A percentile compares a stretch with the other conserved stretches of the same genome.
Conservation (phyloP, 2,329 filamentous ascomycete species). For the Fonsecaea nubica region DNA sequence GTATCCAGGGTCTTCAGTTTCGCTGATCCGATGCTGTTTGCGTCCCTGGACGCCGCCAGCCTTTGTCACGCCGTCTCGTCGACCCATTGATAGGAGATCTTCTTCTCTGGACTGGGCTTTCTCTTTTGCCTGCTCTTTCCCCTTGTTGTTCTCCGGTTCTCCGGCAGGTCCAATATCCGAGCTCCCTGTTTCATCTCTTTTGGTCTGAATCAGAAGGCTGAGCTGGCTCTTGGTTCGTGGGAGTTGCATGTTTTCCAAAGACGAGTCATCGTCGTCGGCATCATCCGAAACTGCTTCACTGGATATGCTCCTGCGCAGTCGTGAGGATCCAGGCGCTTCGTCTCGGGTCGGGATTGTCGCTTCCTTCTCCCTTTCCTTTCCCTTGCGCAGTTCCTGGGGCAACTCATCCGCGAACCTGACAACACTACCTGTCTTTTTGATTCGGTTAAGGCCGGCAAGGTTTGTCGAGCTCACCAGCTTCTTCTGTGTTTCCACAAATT, state of each 20-base stretch:
- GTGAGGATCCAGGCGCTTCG: conserved; percentile 21
- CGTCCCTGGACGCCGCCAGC: conserved; percentile 38
- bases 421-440: conserved; percentile 35
- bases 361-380: conserved; percentile 33
- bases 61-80: conserved; percentile 37
- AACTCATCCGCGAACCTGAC: conserved; percentile 39
- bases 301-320: conserved; percentile 21
- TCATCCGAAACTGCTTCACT: conserved; percentile 21
- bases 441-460: conserved; percentile 31
- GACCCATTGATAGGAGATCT: conserved; percentile 38
- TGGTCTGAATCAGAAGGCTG: conserved; percentile 41
- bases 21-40: conserved; percentile 32
- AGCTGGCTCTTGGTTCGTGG: conserved; percentile 41
- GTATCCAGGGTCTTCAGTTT: conserved; percentile 26
- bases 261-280: conserved; percentile 25
- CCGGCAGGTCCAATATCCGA: conserved; percentile 28
- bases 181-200: conserved; percentile 33
- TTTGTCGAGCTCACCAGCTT: conserved; percentile 34
- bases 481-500: conserved; percentile 46
- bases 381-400: conserved; percentile 23
- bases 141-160: conserved; percentile 22
- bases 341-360: conserved; percentile 6
- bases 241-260: conserved; percentile 26
- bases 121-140: conserved; percentile 29
- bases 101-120: conserved; percentile 31